Base-by-base conservation (phyloP, 1,284 basidiomycete species). In the Ceratobasidium sp. region DNA sequence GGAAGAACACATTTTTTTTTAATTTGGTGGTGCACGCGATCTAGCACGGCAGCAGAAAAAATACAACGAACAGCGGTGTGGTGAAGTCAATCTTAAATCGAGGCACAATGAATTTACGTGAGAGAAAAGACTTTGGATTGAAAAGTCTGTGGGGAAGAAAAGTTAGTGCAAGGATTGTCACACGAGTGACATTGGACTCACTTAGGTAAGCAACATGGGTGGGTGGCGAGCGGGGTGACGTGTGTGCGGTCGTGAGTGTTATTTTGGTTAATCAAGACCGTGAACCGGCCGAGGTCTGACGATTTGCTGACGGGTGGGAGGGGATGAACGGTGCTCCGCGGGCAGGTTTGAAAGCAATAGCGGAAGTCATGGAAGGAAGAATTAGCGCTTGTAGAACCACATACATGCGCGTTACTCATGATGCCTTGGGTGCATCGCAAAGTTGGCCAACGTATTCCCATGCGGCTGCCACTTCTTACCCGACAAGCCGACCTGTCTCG, bases 381-480 rank as follows among this genome's bases (percentile, higher is more conserved):
- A 1, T 51, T 16, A 39, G 4, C 16, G 7, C 1, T 49, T 61
- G 69, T 68, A 54, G 34, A 62, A 74, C 46, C 61, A 19, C 8
- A n/a, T 48, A n/a, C 8, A 48, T 1, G 16, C 46, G 19, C 46
- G 5, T n/a, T 22, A 87, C 94, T 82, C 80, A 96, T 94, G 89
- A 88, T 46, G 94, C 96, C 91, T 88, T 29, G 92, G 87, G 81
- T 99, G 98, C 9, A 95, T 90, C 77, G 96, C 95, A 78, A 98
- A 91, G 1, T 91, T 88, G 31, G 93, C 90, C 61, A 98, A 84
- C 8, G 96, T 93, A 58, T 90, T 85, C 1, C 88, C 86, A 79
- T 92, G 88, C 49, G 90, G 81, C 37, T 91, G 86, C 84, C 92
- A 91, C 56, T 88, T 87, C 22, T 72, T 72, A 7, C 68, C 68